Conservation (phyloP, 2,329 filamentous ascomycete species). For the Botrytis galanthina region DNA sequence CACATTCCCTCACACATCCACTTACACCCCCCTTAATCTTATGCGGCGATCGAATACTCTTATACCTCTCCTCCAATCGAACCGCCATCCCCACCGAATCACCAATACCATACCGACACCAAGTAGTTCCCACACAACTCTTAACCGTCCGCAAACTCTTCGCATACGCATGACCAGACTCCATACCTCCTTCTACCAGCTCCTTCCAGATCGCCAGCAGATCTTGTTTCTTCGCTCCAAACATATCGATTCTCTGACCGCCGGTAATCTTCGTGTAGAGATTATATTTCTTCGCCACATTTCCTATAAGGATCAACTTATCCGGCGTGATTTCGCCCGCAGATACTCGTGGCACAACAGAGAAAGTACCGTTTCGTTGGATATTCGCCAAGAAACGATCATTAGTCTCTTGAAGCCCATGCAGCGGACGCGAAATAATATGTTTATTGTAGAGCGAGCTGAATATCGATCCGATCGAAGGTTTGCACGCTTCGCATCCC, state of each 20-base stretch:
- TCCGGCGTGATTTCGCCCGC: slow-evolving; percentile 87
- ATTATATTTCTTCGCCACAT: slow-evolving; percentile 78
- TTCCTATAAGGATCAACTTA: slow-evolving; percentile 78
- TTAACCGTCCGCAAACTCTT: slow-evolving; percentile 88
- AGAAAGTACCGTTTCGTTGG: slow-evolving; percentile 87
- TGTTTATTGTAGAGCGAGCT: slow-evolving; percentile 81
- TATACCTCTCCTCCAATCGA: slow-evolving; percentile 83
- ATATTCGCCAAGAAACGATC: slow-evolving; percentile 87
- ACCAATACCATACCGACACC: slow-evolving; percentile 85
- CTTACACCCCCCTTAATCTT: slow-evolving; percentile 91
- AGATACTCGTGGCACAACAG: slow-evolving; percentile 77
- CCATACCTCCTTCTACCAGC: slow-evolving; percentile 80
- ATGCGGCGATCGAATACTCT: slow-evolving; percentile 83
- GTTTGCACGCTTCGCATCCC: slow-evolving; percentile 86
- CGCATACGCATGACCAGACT: slow-evolving; percentile 86
- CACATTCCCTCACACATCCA: slow-evolving; percentile 89
- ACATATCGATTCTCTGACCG: slow-evolving; percentile 89
- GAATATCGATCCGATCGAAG: slow-evolving; percentile 75
- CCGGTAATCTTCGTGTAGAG: slow-evolving; percentile 92
- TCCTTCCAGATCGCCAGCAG: slow-evolving; percentile 77
- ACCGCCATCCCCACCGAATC: slow-evolving; percentile 92
- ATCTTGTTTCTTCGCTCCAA: slow-evolving; percentile 86
- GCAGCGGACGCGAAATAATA: slow-evolving; percentile 66
- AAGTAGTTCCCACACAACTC: slow-evolving; percentile 86
- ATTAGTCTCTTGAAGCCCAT: slow-evolving; percentile 86